These are phyloP conservation scores for Purpureocillium lavendulum DNA, from an alignment of 2,329 filamentous ascomycete species.

Conservation along the genomic window DNA sequence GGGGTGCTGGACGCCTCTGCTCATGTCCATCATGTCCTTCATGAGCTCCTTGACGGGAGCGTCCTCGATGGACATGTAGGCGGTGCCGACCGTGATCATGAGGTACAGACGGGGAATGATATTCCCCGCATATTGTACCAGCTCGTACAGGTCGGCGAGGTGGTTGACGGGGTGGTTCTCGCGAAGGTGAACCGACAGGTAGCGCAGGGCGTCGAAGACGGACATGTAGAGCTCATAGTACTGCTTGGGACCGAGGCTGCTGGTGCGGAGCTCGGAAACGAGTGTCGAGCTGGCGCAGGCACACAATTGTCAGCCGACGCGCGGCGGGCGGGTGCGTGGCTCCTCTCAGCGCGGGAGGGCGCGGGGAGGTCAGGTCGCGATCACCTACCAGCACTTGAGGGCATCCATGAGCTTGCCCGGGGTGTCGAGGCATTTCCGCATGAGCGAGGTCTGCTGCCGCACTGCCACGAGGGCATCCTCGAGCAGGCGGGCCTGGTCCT, in stretches of 20 bases:
- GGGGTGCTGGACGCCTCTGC: conserved; percentile 91
- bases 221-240: conserved; percentile 99
- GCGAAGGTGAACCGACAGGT: conserved; percentile 91
- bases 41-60: conserved; percentile 99
- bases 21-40: conserved; percentile 99
- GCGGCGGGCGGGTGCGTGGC: no score
- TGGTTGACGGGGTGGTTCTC: conserved; percentile 98
- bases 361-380: not conserved
- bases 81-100: conserved; percentile 98
- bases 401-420: conserved; percentile 99
- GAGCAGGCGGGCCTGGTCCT: conserved; percentile 84
- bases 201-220: conserved; percentile 93
- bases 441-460: conserved; percentile 90
- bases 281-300: conserved; percentile 70
- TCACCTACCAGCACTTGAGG: conserved; percentile 83
- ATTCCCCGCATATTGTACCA: conserved; percentile 96
- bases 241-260: conserved; percentile 95
- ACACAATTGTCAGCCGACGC: conserved; percentile 5
- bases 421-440: conserved; percentile 96
- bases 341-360: no score
- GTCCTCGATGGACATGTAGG: conserved; percentile 98
- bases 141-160: conserved; percentile 93
- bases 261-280: conserved; percentile 95
- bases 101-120: conserved; percentile 94
- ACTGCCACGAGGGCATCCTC: conserved; percentile 96